Evolutionary conservation across 2,329 filamentous ascomycete genomes (phyloP).

Genomic region (Tolypocladium tundrense): DNA sequence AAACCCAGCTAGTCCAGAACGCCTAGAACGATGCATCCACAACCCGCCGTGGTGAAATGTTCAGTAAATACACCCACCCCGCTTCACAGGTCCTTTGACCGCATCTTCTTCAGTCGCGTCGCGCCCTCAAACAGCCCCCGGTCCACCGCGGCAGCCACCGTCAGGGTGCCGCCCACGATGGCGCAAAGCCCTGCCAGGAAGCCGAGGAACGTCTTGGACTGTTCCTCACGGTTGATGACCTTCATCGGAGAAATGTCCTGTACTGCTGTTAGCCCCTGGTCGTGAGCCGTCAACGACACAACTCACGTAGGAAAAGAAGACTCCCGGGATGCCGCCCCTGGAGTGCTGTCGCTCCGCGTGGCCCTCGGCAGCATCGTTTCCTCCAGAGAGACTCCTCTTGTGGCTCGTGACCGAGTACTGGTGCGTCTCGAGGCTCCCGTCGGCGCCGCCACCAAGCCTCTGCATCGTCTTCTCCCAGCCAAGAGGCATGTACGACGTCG

Average conservation of each 20-base stretch:
- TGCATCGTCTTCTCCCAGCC: slow-evolving; percentile 62
- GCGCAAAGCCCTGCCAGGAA: slow-evolving; percentile 94
- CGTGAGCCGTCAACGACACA: background rate
- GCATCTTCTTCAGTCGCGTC: slow-evolving; percentile 78
- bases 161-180: slow-evolving; percentile 87
- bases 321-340: slow-evolving; percentile 83
- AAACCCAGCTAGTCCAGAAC: slow-evolving; percentile 9
- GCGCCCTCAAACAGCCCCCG: slow-evolving; percentile 84
- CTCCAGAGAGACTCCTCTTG: slow-evolving; percentile 76
- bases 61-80: background rate
- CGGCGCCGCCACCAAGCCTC: slow-evolving; percentile 33
- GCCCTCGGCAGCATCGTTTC: slow-evolving; percentile 74
- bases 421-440: slow-evolving; percentile 89
- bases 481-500: slow-evolving; percentile 86
- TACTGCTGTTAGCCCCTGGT: background rate
- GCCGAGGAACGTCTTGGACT: slow-evolving; percentile 78
- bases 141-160: slow-evolving; percentile 88
- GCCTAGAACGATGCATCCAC: slow-evolving; percentile 6
- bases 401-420: slow-evolving; percentile 98
- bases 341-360: slow-evolving; percentile 90
- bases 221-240: slow-evolving; percentile 90
- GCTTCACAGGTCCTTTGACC: slow-evolving; percentile 46
- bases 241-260: slow-evolving; percentile 99
- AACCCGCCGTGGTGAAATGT: background rate
- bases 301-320: slow-evolving; percentile 95